Base-by-base conservation (phyloP, 768 basidiomycete genomes). In the Leccinum subtestaceum region DNA sequence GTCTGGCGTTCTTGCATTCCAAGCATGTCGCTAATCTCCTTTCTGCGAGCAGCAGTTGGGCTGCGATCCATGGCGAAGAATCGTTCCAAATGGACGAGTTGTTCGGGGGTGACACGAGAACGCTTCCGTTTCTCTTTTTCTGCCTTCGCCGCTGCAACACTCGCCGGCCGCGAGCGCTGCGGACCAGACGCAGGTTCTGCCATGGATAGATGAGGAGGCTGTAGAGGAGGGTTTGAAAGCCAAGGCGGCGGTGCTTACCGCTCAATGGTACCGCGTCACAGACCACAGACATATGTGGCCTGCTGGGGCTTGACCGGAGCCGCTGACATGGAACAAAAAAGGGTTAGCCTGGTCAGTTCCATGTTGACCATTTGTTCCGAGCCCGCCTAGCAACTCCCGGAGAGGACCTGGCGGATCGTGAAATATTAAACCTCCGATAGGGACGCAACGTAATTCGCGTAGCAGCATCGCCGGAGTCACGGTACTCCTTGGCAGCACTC, bases 1-100 rank as follows among this genome's bases (percentile, higher is more conserved):
- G 89, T 91, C 77, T 93, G 91, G 38, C 90, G 85, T 73, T 93
- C 91, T 53, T 88, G 83, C 87, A 93, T 91, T 15, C 89, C 88
- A 5, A 93, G 77, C 56, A 83, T 71, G 25, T 85, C 81, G 58
- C 87, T 84, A 54, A 93, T 90, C 65, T 91, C 90, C 55, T 84
- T 83, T 46, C 91, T 79, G 52, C 84, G 80, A 11, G 81, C 80
- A 2, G 87, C 86, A 3, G 87, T 87, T 10, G 91, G 91, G 68
- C 84, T 88, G 46, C 85, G 80, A 69, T 92, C 89, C 52, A 74
- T 66, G 12, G 82, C 72, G 68, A 93, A 93, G 64, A 85, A 83
- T 2, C 77, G 81, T 63, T 93, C 91, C 36, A 93, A 75, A 56
- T 88, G 85, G 3, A 81, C 78, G n/a, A 93, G 82, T 66, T 93